Base-by-base conservation (phyloP, 140 eudicot genomes). In the Erigeron philadelphicus region DNA sequence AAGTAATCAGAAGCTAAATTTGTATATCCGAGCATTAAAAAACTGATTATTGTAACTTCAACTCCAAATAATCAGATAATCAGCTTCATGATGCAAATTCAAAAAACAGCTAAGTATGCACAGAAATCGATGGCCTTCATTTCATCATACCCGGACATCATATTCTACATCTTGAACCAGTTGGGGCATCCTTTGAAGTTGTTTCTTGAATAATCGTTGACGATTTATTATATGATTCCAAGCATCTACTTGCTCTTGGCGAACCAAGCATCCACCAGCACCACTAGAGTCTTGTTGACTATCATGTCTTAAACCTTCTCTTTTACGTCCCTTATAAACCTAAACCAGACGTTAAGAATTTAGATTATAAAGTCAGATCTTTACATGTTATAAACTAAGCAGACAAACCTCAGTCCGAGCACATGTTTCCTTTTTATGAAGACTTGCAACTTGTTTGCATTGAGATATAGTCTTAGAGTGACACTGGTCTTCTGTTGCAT, bases 231-330 rank as follows among this genome's bases (percentile, higher is more conserved):
- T 89, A 69, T 89, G 81, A 81, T 74, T 72, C 96, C 96, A 89
- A 46, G 95, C 96, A 70, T 86, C 82, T 71, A 89, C 77, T 72
- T 89, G 96, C 78, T 86, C 96, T 72, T 86, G 96, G 11, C 80
- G 78, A 77, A 88, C 90, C 64, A 77, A 67, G 71, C 83, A 77
- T 73, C 84, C 77, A 59, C 54, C 78, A 76, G 44, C 16, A 19
- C 75, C 79, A 21, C 69, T 62, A 49, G 79, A 43, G 48, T 46
- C 73, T 15, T 19, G 76, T 58, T 66, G 76, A 76, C 19, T 69
- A 64, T 78, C 82, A 67, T 83, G 83, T 60, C 84, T 71, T 64
- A 77, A 68, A 2, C 96, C 89, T 63, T 86, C 86, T 62, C 79
- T 80, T 70, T 86, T 86, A 5, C 85, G 81, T 41, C 90, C 88